Percentiles rank a stretch among this genome's conserved stretches.
phyloP scores from a whole-genome alignment of 148 eudicot genomes.

The Fagopyrum homotropicum region DNA sequence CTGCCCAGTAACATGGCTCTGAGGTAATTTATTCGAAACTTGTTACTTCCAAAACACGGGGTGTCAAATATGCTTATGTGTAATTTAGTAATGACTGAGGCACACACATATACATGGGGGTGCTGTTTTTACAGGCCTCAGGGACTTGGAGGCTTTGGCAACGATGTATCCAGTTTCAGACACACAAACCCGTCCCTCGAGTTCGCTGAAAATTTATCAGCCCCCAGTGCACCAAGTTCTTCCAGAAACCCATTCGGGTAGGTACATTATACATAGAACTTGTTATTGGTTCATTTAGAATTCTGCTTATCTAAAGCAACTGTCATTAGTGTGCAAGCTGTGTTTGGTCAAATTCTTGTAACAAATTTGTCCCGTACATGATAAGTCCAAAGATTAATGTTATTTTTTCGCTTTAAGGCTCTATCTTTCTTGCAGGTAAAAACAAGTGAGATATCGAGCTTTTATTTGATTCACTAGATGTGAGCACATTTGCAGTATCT shows the following conservation, averaged over 20 bases:
- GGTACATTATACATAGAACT: not conserved
- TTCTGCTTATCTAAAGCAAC: no score
- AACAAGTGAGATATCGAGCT: no score
- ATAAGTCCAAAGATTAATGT: no score
- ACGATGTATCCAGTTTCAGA: constrained; percentile 30
- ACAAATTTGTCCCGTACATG: no score
- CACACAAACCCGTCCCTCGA: constrained; percentile 31
- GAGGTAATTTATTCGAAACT: constrained; percentile 38
- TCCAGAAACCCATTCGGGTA: constrained; percentile 88
- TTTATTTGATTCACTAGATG: no score
- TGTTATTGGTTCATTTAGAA: no score
- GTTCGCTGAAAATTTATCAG: constrained; percentile 31
- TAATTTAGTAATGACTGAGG: no score
- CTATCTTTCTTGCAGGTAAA: no score
- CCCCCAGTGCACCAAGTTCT: constrained; percentile 36
- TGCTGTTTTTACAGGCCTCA: constrained; percentile 41
- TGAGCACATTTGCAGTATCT: no score
- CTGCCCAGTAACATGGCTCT: constrained; percentile 34
- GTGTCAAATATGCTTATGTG: not conserved
- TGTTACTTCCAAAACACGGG: not conserved
- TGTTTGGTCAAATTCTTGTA: no score
- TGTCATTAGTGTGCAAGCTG: no score
- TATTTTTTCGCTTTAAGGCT: no score
- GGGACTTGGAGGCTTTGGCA: constrained; percentile 39
- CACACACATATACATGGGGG: not conserved